Evolutionary conservation across 108 stramenopile genomes (phyloP), one percentile per base, ranked within the genome.

Genomic region (Ochromonas danica): DNA sequence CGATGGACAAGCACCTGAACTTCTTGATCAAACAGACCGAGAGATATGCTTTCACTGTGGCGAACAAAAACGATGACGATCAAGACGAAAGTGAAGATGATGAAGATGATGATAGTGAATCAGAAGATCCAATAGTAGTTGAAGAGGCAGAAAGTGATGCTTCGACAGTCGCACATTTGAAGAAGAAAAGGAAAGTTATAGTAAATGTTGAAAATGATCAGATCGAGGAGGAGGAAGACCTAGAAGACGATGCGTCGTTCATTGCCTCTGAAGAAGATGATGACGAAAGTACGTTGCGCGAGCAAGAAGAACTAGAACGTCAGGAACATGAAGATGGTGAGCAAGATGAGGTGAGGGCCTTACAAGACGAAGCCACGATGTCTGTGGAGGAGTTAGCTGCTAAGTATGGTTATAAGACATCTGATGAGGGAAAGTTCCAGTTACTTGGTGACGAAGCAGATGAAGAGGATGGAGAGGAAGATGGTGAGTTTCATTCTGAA

Each of bases 1-100:
- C 91, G 41, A 95, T 94, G 93, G 93, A 95, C 80, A 85, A 88
- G 62, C 90, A 92, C 39, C 81, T 95, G 31, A 81, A 67, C 0
- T 86, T 84, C 40, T 83, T 90, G 25, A 87, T 90, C 30, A 79
- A 82, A 57, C 86, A 88, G 87, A 88, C 88, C 33, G 87, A 90
- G 80, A 80, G 85, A 1, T 90, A 90, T 74, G 81, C 67, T 80
- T 82, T 80, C 14, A 70, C 25, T 33, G 65, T 38, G 17, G 65
- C 10, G 6, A 6, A 70, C 14, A 39, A 70, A 14, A n/a, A 33
- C 25, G 65, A 70, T 39, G 25, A 22, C 31, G 65, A 39, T 25
- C 25, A 60, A 22, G 57, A 22, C 14, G 45, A 51, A 14, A 51
- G 22, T 51, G 22, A 14, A 14, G 22, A 51, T 51, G 45, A 51